Base-by-base conservation (phyloP, 2,329 filamentous ascomycete species). In the Raffaelea ambrosiae region DNA sequence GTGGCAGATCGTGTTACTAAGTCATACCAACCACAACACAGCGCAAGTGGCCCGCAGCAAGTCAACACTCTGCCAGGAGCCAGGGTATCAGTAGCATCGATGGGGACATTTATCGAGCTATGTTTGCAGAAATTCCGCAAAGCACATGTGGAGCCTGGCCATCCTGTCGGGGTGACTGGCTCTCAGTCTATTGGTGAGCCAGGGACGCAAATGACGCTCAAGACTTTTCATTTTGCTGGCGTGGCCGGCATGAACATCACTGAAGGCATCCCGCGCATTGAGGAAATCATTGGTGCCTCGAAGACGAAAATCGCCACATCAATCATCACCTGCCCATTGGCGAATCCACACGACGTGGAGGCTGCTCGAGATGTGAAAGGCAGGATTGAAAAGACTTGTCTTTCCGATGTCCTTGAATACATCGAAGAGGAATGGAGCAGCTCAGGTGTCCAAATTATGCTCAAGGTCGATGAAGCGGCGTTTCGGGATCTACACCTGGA, bases 151-250 rank as follows among this genome's bases (percentile, higher is more conserved):
- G 90, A 98, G 63, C 90, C 93, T 11, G 93, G 93, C 3, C 91
- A 97, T 61, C 90, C 93, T 5, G 93, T 98, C 1, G 93, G 93
- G 53, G 93, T 93, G 16, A 89, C 97, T 35, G 93, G 93, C 55
- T 93, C 93, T 1, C 93, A 98, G 65, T 97, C 91, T 1, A 98
- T 98, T 58, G 93, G 93, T 68, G 93, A 98, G 61, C 93, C 93
- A 0, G 93, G 93, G 63, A 98, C 93, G 1, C 93, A 98, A 66
- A 98, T 98, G 93, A 98, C 93, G 1, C 71, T 98, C 54, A 97
- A 97, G 70, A 97, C 93, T 62, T 97, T 97, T 81, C 93, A 97
- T 85, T 98, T 98, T 72, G 93, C 93, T 62, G 93, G 93, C 85
- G 93, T 98, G 54, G 93, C 93, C 40, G 91, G 91, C 64, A 97